Evolutionary conservation across 495 filamentous ascomycete genomes (phyloP).

Genomic region (Penicillium coffeae): DNA sequence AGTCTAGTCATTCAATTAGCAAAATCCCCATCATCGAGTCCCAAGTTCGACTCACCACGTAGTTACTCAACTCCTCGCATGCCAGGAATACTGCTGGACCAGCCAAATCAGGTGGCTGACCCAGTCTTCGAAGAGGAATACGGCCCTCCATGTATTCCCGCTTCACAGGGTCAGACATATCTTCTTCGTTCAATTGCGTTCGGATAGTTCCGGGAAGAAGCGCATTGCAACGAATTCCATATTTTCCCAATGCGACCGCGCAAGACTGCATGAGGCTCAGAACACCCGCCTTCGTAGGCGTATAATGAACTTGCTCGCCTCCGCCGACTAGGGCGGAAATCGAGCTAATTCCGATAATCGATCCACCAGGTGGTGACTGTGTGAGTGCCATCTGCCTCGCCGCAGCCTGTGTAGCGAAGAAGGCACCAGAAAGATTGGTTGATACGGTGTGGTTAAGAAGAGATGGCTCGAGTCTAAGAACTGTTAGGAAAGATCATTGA

Average conservation of each 20-base stretch:
- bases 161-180: conserved; percentile 66
- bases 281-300: conserved; percentile 86
- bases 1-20: conserved; percentile 42
- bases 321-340: conserved; percentile 85
- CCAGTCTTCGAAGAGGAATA: conserved; percentile 75
- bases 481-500: neutral
- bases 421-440: conserved; percentile 83
- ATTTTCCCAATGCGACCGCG: conserved; percentile 72
- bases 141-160: conserved; percentile 77
- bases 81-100: conserved; percentile 87
- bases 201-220: conserved; percentile 79
- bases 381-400: conserved; percentile 68
- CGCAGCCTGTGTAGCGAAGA: conserved; percentile 80
- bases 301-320: conserved; percentile 78
- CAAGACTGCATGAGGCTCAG: conserved; percentile 79
- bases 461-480: conserved; percentile 48
- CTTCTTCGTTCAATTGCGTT: conserved; percentile 83
- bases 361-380: conserved; percentile 61
- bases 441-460: conserved; percentile 62
- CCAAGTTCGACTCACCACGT: conserved; percentile 49
- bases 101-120: conserved; percentile 64
- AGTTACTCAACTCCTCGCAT: conserved; percentile 68
- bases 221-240: conserved; percentile 80
- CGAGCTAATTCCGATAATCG: conserved; percentile 79
- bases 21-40: neutral